Percentiles rank a stretch among this genome's conserved stretches.
Evolutionary conservation across 257 asterid species (phyloP).

Genomic region (Nicotiana knightiana): DNA sequence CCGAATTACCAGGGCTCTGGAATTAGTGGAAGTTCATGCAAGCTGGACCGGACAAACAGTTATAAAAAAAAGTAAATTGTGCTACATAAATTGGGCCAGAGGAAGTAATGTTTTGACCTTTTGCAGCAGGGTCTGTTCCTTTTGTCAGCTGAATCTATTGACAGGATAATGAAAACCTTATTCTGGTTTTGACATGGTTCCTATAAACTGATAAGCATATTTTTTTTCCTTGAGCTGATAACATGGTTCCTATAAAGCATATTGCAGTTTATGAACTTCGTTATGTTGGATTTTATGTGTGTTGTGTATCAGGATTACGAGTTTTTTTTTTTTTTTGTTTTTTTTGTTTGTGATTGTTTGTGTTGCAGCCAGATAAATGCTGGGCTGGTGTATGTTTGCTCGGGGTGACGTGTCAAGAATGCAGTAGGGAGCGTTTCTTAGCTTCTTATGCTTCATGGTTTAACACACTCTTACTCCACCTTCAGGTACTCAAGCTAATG

Average conservation of each 20-base stretch:
- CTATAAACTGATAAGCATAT: background rate
- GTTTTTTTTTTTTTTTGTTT: too few relatives aligned
- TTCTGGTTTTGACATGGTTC: background rate
- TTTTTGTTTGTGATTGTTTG: conserved; percentile 10
- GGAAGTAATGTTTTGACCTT: background rate
- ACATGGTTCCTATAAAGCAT: background rate
- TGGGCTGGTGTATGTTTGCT: conserved; percentile 93
- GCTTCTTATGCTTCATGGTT: conserved; percentile 70
- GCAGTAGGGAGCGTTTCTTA: conserved; percentile 72
- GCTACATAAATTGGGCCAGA: too few relatives aligned
- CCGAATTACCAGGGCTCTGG: too few relatives aligned
- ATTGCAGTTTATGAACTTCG: background rate
- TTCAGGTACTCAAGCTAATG: conserved; percentile 53
- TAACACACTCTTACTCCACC: conserved; percentile 42
- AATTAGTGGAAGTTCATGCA: too few relatives aligned
- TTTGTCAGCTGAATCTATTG: background rate
- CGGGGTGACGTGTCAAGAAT: conserved; percentile 81
- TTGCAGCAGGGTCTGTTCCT: background rate
- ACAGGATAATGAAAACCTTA: background rate
- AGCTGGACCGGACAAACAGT: too few relatives aligned
- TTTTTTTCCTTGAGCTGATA: background rate
- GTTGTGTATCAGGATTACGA: background rate
- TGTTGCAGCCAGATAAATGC: conserved; percentile 71
- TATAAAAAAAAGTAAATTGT: too few relatives aligned
- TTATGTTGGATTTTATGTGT: background rate